A percentile compares a stretch with the other conserved stretches of the same genome.
These are phyloP conservation scores for Byssochlamys sp. DNA, from an alignment of 2,329 filamentous ascomycete species.

Conservation along the genomic window DNA sequence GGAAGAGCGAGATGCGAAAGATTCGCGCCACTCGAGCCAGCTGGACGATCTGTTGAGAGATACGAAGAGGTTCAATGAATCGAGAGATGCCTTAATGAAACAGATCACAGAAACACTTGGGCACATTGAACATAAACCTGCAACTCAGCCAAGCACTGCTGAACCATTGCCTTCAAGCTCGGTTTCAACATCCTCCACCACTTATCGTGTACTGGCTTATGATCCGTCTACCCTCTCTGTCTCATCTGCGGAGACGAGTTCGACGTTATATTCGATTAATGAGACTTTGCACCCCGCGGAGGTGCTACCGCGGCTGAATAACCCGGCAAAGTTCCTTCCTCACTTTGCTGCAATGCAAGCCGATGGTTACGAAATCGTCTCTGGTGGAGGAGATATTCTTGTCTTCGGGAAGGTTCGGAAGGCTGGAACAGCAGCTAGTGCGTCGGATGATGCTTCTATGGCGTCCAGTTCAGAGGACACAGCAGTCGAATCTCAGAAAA, in stretches of 20 bases:
- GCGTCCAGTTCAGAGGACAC: background rate
- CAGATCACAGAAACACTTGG: slow-evolving; percentile 4
- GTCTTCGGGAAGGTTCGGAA: slow-evolving; percentile 23
- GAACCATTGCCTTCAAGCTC: background rate
- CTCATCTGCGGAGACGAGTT: slow-evolving; percentile 22
- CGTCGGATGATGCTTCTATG: background rate
- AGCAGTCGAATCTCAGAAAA: background rate
- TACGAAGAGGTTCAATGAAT: slow-evolving; percentile 4
- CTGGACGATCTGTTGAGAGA: background rate
- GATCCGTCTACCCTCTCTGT: slow-evolving; percentile 23
- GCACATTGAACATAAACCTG: slow-evolving; percentile 4
- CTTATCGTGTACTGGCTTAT: slow-evolving; percentile 30
- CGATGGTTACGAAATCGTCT: slow-evolving; percentile 35
- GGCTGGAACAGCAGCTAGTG: background rate
- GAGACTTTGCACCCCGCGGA: slow-evolving; percentile 20
- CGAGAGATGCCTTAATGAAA: slow-evolving; percentile 1
- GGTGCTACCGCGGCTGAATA: slow-evolving; percentile 28
- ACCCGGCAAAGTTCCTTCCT: slow-evolving; percentile 33
- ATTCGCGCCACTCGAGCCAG: background rate
- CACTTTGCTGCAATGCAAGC: slow-evolving; percentile 29
- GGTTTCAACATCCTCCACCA: slow-evolving; percentile 4
- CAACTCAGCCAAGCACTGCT: slow-evolving; percentile 5
- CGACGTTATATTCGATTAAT: slow-evolving; percentile 18
- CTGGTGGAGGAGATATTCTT: slow-evolving; percentile 33
- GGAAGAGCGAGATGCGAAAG: background rate